These are phyloP conservation scores for Ustilago sp. DNA, from an alignment of 1,284 basidiomycete species.

Conservation along the genomic window DNA sequence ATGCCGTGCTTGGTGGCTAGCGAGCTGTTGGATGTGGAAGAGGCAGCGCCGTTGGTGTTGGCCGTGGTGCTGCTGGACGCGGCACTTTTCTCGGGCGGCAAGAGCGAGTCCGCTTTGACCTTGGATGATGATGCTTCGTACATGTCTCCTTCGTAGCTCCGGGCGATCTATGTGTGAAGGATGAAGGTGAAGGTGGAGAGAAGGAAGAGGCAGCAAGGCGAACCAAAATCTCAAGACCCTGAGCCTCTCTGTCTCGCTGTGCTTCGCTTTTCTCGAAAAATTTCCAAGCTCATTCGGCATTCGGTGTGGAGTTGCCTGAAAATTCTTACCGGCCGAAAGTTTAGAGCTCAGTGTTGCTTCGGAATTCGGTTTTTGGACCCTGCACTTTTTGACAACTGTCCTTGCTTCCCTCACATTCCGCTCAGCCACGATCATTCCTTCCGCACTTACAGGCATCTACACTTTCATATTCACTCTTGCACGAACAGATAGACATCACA, in stretches of 20 bases:
- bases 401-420: conserved; percentile 6
- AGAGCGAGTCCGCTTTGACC: conserved; percentile 45
- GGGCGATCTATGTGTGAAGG: background rate
- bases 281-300: conserved; percentile 11
- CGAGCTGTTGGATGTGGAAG: conserved; percentile 8
- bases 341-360: background rate
- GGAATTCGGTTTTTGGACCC: conserved; percentile 26
- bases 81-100: conserved; percentile 16
- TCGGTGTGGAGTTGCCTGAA: conserved; percentile 23
- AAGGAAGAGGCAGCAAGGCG: background rate
- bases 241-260: background rate
- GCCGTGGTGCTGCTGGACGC: background rate
- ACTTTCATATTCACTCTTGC: background rate
- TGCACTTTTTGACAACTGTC: conserved; percentile 36
- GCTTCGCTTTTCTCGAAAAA: conserved; percentile 17
- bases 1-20: conserved; percentile 35
- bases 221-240: background rate
- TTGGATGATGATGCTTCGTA: conserved; percentile 42
- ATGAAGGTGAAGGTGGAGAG: background rate
- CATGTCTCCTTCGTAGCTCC: conserved; percentile 11
- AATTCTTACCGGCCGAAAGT: conserved; percentile 34
- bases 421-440: conserved; percentile 26
- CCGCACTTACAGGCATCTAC: background rate
- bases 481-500: background rate
- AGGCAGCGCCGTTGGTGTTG: conserved; percentile 11